Percentiles rank a stretch among this genome's conserved stretches.
These are phyloP conservation scores for Monilinia laxa DNA, from an alignment of 2,329 filamentous ascomycete genomes.

Conservation along the genomic window DNA sequence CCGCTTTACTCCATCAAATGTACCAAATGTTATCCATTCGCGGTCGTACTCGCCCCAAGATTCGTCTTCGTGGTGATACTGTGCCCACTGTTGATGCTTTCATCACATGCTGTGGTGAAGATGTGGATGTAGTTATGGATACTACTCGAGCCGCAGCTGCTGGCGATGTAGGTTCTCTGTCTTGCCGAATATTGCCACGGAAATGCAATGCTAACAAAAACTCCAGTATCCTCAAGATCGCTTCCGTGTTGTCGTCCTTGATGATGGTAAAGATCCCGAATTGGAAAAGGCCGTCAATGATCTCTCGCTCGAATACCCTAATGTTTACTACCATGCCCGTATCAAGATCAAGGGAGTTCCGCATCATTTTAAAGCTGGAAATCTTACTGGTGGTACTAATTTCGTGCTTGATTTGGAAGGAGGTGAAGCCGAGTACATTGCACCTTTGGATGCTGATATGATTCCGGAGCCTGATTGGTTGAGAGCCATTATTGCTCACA, in stretches of 20 bases:
- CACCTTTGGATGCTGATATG: constrained; percentile 68
- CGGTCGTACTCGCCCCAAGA: constrained; percentile 52
- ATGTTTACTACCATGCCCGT: constrained; percentile 52
- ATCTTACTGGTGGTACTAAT: constrained; percentile 60
- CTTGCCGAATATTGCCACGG: neutral
- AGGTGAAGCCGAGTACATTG: constrained; percentile 52
- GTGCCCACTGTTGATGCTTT: constrained; percentile 57
- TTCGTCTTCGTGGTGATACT: constrained; percentile 42
- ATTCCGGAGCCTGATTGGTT: constrained; percentile 63
- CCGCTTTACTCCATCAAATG: constrained; percentile 55
- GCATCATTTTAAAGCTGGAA: constrained; percentile 63
- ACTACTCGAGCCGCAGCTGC: constrained; percentile 51
- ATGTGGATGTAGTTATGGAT: constrained; percentile 52
- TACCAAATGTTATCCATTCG: constrained; percentile 59
- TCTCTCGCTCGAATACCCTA: constrained; percentile 41
- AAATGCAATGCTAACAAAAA: neutral
- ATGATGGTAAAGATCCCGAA: constrained; percentile 51
- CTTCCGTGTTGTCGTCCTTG: constrained; percentile 55
- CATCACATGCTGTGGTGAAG: constrained; percentile 58
- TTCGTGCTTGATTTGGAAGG: constrained; percentile 52
- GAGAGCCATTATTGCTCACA: constrained; percentile 57
- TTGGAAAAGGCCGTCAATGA: constrained; percentile 45
- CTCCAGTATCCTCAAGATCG: constrained; percentile 49
- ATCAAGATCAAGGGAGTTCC: constrained; percentile 39
- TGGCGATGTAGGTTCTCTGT: constrained; percentile 43